Conservation (phyloP, 805 yeast genomes). For the Pichia cabralensis region DNA sequence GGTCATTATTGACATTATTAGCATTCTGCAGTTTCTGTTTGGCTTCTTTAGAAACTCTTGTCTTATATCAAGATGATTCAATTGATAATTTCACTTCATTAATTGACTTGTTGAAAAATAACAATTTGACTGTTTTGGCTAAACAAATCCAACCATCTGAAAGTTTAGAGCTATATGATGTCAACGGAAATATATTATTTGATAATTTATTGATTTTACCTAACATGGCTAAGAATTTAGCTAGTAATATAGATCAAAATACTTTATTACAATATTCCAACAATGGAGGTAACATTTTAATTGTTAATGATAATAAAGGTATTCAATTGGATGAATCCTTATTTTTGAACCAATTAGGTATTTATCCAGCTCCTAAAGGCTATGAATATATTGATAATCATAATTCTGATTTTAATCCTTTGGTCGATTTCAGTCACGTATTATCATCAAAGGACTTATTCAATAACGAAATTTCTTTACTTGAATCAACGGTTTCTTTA, state of each 20-base stretch:
- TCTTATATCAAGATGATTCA: too few relatives aligned
- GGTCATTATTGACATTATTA: too few relatives aligned
- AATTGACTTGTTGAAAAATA: too few relatives aligned
- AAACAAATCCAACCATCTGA: too few relatives aligned
- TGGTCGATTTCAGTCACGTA: conserved; percentile 16
- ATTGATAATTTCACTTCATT: too few relatives aligned
- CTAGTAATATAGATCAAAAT: conserved; percentile 32
- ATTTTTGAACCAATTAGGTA: conserved; percentile 72
- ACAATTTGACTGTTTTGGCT: too few relatives aligned
- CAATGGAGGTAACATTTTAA: conserved; percentile 67
- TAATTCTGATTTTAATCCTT: conserved; percentile 22
- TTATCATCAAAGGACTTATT: conserved; percentile 4
- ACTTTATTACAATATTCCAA: conserved; percentile 49
- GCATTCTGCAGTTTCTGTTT: too few relatives aligned
- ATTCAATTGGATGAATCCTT: conserved; percentile 53
- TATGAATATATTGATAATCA: conserved; percentile 61
- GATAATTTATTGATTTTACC: conserved; percentile 56
- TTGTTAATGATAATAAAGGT: conserved; percentile 43
- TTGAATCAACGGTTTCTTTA: conserved; percentile 39
- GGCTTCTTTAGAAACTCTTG: too few relatives aligned
- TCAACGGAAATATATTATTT: conserved; percentile 35
- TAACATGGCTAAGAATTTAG: conserved; percentile 35
- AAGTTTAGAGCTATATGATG: conserved; percentile 21
- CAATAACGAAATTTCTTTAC: conserved; percentile 22
- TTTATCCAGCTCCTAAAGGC: conserved; percentile 72